Conservation (phyloP, 371 early-diverging fungal genomes). For the Haplosporangium sp. region DNA sequence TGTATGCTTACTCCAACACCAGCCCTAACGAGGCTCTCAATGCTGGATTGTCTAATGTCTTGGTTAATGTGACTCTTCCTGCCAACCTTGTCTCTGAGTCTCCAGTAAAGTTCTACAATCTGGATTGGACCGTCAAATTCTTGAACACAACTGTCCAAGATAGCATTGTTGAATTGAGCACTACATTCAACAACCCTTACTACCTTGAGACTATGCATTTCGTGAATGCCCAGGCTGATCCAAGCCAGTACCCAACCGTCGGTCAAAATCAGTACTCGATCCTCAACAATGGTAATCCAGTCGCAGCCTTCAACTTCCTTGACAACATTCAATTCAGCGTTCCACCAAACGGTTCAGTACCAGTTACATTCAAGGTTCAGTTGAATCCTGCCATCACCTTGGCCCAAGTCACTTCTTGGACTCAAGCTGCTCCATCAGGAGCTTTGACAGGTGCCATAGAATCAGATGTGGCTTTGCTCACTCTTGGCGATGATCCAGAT, state of each 20-base stretch:
- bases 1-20: neutral
- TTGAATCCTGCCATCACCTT: neutral
- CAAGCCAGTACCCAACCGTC: no score
- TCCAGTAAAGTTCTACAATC: slow-evolving; percentile 1
- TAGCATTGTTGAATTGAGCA: slow-evolving; percentile 9
- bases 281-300: neutral
- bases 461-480: no score
- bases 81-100: neutral
- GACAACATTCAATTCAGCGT: neutral
- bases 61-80: neutral
- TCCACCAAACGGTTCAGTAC: neutral
- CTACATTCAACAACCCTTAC: slow-evolving; percentile 15
- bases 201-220: neutral
- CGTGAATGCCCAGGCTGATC: no score
- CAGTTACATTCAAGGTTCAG: neutral
- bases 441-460: no score
- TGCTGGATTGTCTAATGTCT: slow-evolving; percentile 11
- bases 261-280: no score
- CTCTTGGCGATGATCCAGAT: neutral
- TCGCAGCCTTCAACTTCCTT: neutral
- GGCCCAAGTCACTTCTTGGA: no score
- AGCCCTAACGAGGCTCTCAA: slow-evolving; percentile 24
- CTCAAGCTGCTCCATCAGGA: no score
- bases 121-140: slow-evolving; percentile 2
- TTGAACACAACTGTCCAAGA: neutral